phyloP scores from a whole-genome alignment of 2,329 filamentous ascomycete genomes.

The Penicillium sp. region DNA sequence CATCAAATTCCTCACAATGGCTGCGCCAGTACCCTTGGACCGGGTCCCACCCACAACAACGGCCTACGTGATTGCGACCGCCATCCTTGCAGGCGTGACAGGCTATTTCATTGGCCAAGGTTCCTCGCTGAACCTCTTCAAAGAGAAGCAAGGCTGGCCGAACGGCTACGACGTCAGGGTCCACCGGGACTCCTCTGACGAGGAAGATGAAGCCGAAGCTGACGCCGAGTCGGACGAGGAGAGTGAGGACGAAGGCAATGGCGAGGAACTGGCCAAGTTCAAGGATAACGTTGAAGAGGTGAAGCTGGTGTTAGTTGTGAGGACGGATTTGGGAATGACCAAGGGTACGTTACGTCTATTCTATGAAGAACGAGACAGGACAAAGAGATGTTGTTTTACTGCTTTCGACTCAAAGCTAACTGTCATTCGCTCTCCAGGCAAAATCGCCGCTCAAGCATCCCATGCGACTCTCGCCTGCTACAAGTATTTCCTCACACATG shows the following conservation, averaged over 20 bases:
- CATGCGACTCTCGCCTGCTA: conserved; percentile 98
- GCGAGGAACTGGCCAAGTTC: conserved; percentile 49
- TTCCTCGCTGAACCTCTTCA: conserved; percentile 71
- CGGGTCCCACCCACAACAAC: conserved; percentile 53
- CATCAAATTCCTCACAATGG: conserved; percentile 23
- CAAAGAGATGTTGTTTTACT: neutral
- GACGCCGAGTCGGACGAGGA: conserved; percentile 70
- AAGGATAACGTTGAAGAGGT: conserved; percentile 72
- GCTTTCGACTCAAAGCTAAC: neutral
- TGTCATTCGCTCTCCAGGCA: conserved; percentile 59
- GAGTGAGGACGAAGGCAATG: conserved; percentile 67
- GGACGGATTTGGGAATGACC: conserved; percentile 95
- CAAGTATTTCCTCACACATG: conserved; percentile 69
- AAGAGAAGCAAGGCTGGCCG: conserved; percentile 47
- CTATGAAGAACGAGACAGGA: too few species aligned
- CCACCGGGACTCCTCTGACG: conserved; percentile 45
- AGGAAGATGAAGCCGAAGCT: conserved; percentile 41
- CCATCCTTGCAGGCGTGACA: conserved; percentile 69
- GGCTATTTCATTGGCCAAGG: conserved; percentile 73
- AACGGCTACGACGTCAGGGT: conserved; percentile 57
- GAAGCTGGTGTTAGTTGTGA: conserved; percentile 88
- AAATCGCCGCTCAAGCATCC: conserved; percentile 92
- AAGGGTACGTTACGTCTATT: conserved; percentile 65
- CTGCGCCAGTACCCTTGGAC: conserved; percentile 35
- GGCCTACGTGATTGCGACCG: conserved; percentile 69